These are phyloP conservation scores for Eleusine coracana DNA, from an alignment of 176 grass and related monocot genomes.

Conservation along the genomic window DNA sequence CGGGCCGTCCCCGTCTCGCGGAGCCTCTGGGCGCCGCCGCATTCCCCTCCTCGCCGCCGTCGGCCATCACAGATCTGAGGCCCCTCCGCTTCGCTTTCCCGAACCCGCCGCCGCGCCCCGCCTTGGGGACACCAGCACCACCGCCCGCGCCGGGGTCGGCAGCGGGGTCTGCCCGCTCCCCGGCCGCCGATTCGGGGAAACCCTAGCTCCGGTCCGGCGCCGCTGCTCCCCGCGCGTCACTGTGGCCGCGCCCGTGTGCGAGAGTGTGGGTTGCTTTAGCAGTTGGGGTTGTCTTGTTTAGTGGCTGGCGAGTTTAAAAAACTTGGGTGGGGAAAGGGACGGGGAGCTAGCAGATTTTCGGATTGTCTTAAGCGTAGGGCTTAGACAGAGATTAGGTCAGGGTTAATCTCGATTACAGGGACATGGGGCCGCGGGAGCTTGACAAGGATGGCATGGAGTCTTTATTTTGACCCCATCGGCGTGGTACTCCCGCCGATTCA, in stretches of 20 bases:
- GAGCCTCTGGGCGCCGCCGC: slow-evolving; percentile 54
- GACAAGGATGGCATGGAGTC: not conserved
- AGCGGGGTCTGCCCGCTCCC: not conserved
- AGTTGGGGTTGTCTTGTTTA: slow-evolving; percentile 45
- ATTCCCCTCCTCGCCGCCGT: slow-evolving; percentile 61
- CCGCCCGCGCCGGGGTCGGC: not conserved
- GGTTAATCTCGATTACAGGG: not conserved
- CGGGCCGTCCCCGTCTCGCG: slow-evolving; percentile 53
- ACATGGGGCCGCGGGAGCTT: not conserved
- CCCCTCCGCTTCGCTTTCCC: slow-evolving; percentile 20
- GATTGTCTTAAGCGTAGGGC: slow-evolving; percentile 32
- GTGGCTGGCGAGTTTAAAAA: slow-evolving; percentile 32
- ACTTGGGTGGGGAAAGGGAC: not conserved
- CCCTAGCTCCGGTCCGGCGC: slow-evolving; percentile 53
- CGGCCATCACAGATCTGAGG: slow-evolving; percentile 75
- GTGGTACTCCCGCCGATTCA: too few species aligned
- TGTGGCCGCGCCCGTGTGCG: slow-evolving; percentile 11
- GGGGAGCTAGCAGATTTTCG: slow-evolving; percentile 9
- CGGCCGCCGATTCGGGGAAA: slow-evolving; percentile 55
- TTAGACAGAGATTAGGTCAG: slow-evolving; percentile 1
- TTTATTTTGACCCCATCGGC: too few species aligned
- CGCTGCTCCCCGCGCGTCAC: slow-evolving; percentile 26
- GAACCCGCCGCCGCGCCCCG: slow-evolving; percentile 2
- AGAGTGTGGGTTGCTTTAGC: slow-evolving; percentile 1
- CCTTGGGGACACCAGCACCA: not conserved